Conservation (phyloP, 2,329 filamentous ascomycete genomes). For the Amauroascus verrucosus region DNA sequence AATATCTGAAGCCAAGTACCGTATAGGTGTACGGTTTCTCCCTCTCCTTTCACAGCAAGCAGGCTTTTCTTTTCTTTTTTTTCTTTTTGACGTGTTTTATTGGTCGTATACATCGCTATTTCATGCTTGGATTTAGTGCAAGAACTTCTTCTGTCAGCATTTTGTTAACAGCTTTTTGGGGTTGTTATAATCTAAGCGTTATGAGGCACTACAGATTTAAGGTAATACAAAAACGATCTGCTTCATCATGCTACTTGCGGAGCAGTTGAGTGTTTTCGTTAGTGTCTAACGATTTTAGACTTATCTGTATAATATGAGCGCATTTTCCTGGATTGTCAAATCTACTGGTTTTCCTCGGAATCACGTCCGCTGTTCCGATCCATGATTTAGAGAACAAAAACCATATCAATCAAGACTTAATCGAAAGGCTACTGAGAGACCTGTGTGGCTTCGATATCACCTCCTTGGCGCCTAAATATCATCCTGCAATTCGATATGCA, state of each 20-base stretch:
- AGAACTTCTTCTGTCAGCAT: neutral
- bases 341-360: neutral
- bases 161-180: neutral
- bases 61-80: neutral
- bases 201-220: neutral
- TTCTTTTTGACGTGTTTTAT: neutral
- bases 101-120: neutral
- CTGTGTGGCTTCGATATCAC: too few relatives aligned
- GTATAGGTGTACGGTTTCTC: neutral
- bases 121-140: neutral
- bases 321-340: neutral
- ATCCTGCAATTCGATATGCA: too few relatives aligned
- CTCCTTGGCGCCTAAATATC: too few relatives aligned
- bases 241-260: neutral
- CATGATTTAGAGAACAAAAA: neutral
- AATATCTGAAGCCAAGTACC: neutral
- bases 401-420: neutral
- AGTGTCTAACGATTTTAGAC: neutral
- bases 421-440: conserved; percentile 1
- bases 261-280: neutral
- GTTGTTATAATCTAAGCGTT: neutral
- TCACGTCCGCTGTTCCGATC: neutral
- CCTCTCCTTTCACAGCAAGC: neutral
- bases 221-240: neutral
- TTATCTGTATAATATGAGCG: neutral